phyloP scores from a whole-genome alignment of 2,329 filamentous ascomycete species.

The Daldinia eschscholtzii region DNA sequence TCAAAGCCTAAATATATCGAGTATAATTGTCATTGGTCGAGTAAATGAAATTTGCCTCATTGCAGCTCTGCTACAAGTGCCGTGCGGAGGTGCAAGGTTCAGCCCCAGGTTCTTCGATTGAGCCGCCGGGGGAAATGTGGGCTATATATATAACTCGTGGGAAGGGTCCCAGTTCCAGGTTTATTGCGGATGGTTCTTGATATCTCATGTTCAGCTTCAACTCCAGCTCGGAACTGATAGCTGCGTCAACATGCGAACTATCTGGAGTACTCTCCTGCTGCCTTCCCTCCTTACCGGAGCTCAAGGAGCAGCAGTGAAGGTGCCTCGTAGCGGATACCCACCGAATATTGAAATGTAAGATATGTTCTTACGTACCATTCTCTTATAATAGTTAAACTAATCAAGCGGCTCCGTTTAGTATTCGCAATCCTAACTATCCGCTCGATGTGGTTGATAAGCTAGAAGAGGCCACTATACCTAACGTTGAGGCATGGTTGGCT shows the following conservation, averaged over 20 bases:
- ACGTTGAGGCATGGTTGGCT: constrained; percentile 47
- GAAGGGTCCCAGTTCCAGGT: constrained; percentile 24
- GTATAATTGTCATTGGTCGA: constrained; percentile 42
- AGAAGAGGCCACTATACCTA: constrained; percentile 49
- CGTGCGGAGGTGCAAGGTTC: constrained; percentile 46
- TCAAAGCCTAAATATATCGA: constrained; percentile 43
- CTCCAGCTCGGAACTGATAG: constrained; percentile 31
- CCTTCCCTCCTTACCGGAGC: constrained; percentile 48
- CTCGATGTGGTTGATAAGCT: constrained; percentile 51
- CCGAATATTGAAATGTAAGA: constrained; percentile 47
- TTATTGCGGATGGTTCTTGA: constrained; percentile 15
- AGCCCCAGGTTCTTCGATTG: constrained; percentile 45
- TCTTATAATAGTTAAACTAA: constrained; percentile 22
- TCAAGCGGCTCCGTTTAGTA: constrained; percentile 23
- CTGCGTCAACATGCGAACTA: constrained; percentile 43
- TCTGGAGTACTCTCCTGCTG: constrained; percentile 42
- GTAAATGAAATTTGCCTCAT: constrained; percentile 46
- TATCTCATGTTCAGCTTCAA: constrained; percentile 30
- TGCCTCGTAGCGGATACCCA: constrained; percentile 32
- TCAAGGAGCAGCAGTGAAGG: constrained; percentile 31
- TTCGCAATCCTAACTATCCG: constrained; percentile 49
- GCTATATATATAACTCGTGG: constrained; percentile 45
- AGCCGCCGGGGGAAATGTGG: constrained; percentile 45
- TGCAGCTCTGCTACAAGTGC: constrained; percentile 46
- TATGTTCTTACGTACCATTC: background rate